Evolutionary conservation across 495 filamentous ascomycete species (phyloP).

Genomic region (Tirmania nivea): DNA sequence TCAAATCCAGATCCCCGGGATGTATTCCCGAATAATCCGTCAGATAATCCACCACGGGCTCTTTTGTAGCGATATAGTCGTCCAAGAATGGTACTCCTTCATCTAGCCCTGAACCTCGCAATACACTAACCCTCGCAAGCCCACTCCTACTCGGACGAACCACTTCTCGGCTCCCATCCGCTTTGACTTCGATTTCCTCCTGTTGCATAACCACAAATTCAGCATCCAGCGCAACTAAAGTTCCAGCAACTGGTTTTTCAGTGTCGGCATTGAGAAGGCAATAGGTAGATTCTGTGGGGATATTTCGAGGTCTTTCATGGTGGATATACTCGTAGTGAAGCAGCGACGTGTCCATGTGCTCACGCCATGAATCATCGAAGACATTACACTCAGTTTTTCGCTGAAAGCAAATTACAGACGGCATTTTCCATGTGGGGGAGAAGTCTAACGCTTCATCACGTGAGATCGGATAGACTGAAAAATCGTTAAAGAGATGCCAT

Average conservation of each 20-base stretch:
- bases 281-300: slow-evolving; percentile 15
- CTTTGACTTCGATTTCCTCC: slow-evolving; percentile 80
- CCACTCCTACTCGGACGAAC: slow-evolving; percentile 67
- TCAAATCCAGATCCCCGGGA: slow-evolving; percentile 56
- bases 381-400: slow-evolving; percentile 47
- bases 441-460: slow-evolving; percentile 70
- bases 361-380: slow-evolving; percentile 71
- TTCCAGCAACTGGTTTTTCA: slow-evolving; percentile 47
- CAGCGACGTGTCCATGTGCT: slow-evolving; percentile 54
- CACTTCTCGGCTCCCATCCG: slow-evolving; percentile 67
- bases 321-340: slow-evolving; percentile 41
- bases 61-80: slow-evolving; percentile 80
- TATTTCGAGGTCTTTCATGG: slow-evolving; percentile 7
- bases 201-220: slow-evolving; percentile 85
- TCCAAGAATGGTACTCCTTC: slow-evolving; percentile 83
- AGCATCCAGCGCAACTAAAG: slow-evolving; percentile 72
- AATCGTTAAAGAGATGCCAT: slow-evolving; percentile 97
- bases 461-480: slow-evolving; percentile 61
- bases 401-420: slow-evolving; percentile 71
- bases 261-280: slow-evolving; percentile 32
- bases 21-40: slow-evolving; percentile 84
- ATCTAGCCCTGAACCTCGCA: slow-evolving; percentile 50
- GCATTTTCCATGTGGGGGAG: slow-evolving; percentile 73
- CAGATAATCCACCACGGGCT: slow-evolving; percentile 86
- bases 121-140: slow-evolving; percentile 68